Conservation (phyloP, 192 early-diverging fungal genomes). For the Coemansia sp. region DNA sequence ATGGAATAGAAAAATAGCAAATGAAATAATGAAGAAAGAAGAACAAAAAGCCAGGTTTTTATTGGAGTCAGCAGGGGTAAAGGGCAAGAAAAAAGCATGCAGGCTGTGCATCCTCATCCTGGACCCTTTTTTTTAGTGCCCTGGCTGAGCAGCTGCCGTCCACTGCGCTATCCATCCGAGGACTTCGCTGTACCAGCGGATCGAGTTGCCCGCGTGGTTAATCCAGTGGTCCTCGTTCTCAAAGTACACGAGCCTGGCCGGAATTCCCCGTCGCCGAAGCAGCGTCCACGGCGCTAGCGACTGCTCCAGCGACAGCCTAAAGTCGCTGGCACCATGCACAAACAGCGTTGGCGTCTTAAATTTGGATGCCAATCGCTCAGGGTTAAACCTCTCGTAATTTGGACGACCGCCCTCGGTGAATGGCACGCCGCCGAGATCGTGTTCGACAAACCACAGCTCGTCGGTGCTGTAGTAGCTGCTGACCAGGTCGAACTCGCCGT, state of each 20-base stretch:
- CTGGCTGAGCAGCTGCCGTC: too few relatives aligned
- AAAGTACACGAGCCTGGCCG: constrained; percentile 71
- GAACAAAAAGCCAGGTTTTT: not conserved
- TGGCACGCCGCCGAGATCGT: constrained; percentile 69
- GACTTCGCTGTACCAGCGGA: constrained; percentile 73
- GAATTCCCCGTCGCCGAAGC: constrained; percentile 68
- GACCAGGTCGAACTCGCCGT: constrained; percentile 68
- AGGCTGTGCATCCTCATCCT: not conserved
- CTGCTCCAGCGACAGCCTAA: constrained; percentile 67
- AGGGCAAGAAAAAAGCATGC: not conserved
- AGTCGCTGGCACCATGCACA: constrained; percentile 72
- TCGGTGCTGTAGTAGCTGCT: constrained; percentile 70
- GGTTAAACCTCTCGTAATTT: constrained; percentile 67
- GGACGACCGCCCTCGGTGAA: constrained; percentile 51
- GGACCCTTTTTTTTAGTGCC: too few relatives aligned
- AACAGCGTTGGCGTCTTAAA: constrained; percentile 80
- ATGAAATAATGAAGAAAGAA: constrained; percentile 2
- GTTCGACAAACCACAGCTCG: constrained; percentile 78
- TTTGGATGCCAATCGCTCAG: constrained; percentile 62
- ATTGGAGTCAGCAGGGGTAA: not conserved
- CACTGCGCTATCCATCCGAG: constrained; percentile 57
- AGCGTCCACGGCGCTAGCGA: constrained; percentile 73
- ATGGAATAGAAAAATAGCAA: not conserved
- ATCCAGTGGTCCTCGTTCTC: constrained; percentile 76
- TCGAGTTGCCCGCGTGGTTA: constrained; percentile 69